Evolutionary conservation across 805 yeast genomes (phyloP), one percentile per base, ranked within the genome.

Genomic region (Starmerella asiatica): DNA sequence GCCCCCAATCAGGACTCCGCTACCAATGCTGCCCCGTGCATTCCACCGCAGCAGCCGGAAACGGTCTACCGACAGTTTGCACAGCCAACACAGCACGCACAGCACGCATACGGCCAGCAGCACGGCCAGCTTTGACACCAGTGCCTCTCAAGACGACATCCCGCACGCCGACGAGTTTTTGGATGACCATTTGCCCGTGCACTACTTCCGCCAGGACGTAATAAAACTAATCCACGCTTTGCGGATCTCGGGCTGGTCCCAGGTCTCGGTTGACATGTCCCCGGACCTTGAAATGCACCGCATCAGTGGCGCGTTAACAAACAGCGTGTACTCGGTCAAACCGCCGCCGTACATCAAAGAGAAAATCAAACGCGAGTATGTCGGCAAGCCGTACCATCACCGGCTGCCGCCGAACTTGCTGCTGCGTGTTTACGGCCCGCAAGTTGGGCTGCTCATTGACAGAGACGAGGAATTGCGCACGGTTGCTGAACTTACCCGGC

Each of bases 241-340:
- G 42, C 68, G 68, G 40, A 74, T 91, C 32, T 71, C 83, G 26
- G 78, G 79, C 57, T 91, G 98, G 98, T 73, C 76, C 51, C 67
- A 67, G 45, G 68, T 76, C 9, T 47, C 51, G 19, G 19, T 50
- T 52, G 57, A 69, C 16, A 57, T 58, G 60, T 56, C 62, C 8
- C 51, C 46, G n/a, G 64, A 63, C 17, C 58, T 88, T 29, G 64
- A 60, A 18, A 58, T 86, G 17, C 65, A 61, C 30, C 69, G 94
- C 48, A 83, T 91, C 36, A 73, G 82, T 28, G 97, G 98, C 17
- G 98, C 98, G 0, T 68, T 91, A 57, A 91, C 97, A 17, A 91
- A 91, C 58, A 79, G 86, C 26, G 80, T 88, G 39, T 91, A 79
- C 58, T 75, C 75, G 53, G 71, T 91, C 3, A 77, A 71, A 51